Base-by-base conservation (phyloP, 1,284 basidiomycete species). In the Spongispora temasekensis region DNA sequence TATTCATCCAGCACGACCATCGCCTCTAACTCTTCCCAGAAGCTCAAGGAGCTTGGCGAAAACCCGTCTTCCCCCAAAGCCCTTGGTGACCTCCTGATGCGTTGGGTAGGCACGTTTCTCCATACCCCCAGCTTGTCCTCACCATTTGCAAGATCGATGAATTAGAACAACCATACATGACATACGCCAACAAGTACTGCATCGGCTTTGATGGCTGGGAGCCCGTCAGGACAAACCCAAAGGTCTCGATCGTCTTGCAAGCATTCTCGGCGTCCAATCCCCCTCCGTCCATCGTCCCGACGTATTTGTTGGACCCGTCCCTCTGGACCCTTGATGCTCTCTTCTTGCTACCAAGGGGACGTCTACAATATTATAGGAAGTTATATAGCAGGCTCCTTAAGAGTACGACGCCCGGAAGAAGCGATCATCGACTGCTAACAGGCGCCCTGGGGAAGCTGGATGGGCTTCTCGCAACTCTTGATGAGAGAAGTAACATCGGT, bases 21-120 rank as follows among this genome's bases (percentile, higher is more conserved):
- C 31, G 12, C 50, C 8, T 56, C 65, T 71, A 30, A 72, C 58
- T 52, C 31, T 53, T 35, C 57, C 25, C 73, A 97, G 95, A 92
- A 92, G 83, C 81, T 99, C 62, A 94, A 92, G 75, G 95, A 97
- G 64, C 96, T 99, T 62, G 97, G 95, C 9, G 87, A 91, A 50
- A 94, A 91, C 75, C 95, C 96, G 1, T 89, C 94, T 2, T 94
- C 92, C n/a, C 94, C 97, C 17, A 97, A 97, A 73, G 94, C 92
- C 13, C 83, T 99, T 23, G 97, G 97, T 53, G 97, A 98, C 75
- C 79, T 99, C 53, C 82, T 99, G 61, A 98, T 98, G 93, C 89
- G 93, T 77, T 99, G 96, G 97, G 95, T 97, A 67, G 68, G 77
- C 70, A 53, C 28, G 19, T 32, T 44, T 46, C 54, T 61, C 53